Percentiles rank a stretch among this genome's conserved stretches.
Evolutionary conservation across 805 yeast species (phyloP).

Genomic region (Candida khao-thaluensis): DNA sequence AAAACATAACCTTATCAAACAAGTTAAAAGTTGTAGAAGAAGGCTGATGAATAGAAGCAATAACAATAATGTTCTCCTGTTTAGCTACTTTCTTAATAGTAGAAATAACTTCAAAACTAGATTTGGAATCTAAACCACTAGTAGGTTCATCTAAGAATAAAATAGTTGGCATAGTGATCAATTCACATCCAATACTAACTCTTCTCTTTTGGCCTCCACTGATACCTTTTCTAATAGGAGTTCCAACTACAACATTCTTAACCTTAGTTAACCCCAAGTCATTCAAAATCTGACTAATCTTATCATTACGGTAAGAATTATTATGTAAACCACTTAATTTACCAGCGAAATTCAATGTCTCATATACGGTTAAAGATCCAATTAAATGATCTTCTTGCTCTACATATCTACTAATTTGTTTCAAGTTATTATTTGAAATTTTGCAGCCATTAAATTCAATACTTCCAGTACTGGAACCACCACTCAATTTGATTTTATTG

Average conservation of each 20-base stretch:
- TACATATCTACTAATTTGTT: slow-evolving; percentile 18
- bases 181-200: slow-evolving; percentile 21
- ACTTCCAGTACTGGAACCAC: slow-evolving; percentile 18
- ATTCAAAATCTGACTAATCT: slow-evolving; percentile 1
- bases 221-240: slow-evolving; percentile 22
- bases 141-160: slow-evolving; percentile 62
- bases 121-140: slow-evolving; percentile 56
- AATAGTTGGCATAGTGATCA: slow-evolving; percentile 24
- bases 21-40: slow-evolving; percentile 44
- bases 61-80: slow-evolving; percentile 32
- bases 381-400: slow-evolving; percentile 24
- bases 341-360: slow-evolving; percentile 11
- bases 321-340: slow-evolving; percentile 6
- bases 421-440: slow-evolving; percentile 22
- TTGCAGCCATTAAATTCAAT: slow-evolving; percentile 21
- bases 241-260: slow-evolving; percentile 19
- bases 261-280: slow-evolving; percentile 18
- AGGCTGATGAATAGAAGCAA: slow-evolving; percentile 55
- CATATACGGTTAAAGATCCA: slow-evolving; percentile 22
- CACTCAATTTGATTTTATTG: slow-evolving; percentile 12
- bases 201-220: slow-evolving; percentile 25
- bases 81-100: slow-evolving; percentile 44
- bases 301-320: slow-evolving; percentile 2
- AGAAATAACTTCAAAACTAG: slow-evolving; percentile 54
- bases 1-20: slow-evolving; percentile 24